phyloP scores from a whole-genome alignment of 225 moss, liverwort and hornwort species.

The Physcomitrellopsis africana region DNA sequence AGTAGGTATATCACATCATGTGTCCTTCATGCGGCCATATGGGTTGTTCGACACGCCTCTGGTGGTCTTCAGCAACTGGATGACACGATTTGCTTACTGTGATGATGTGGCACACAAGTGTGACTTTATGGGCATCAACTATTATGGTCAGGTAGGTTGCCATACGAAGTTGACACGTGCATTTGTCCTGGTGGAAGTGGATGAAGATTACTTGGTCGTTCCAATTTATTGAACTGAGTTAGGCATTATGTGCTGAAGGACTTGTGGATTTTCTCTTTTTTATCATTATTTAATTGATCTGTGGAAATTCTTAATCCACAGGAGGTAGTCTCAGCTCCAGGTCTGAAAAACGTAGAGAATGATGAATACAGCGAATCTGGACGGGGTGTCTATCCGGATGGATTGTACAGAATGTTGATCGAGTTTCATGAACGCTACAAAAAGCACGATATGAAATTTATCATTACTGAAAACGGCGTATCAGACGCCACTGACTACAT shows the following conservation, averaged over 20 bases:
- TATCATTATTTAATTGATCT: background rate
- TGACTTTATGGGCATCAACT: constrained; percentile 94
- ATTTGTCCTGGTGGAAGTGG: too few species aligned
- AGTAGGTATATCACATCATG: constrained; percentile 97
- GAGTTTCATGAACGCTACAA: constrained; percentile 77
- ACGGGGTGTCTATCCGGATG: constrained; percentile 92
- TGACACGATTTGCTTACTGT: constrained; percentile 86
- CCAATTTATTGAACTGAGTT: too few species aligned
- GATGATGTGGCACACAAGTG: constrained; percentile 79
- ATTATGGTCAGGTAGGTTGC: constrained; percentile 85
- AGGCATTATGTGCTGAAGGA: too few species aligned
- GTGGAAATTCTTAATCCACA: constrained; percentile 31
- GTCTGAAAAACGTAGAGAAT: constrained; percentile 77
- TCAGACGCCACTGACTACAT: constrained; percentile 82
- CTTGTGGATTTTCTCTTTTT: too few species aligned
- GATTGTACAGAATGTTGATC: constrained; percentile 82
- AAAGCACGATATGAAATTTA: constrained; percentile 69
- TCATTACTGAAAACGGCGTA: constrained; percentile 92
- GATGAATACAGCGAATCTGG: constrained; percentile 99
- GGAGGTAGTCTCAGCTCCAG: constrained; percentile 86
- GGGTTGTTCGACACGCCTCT: constrained; percentile 89
- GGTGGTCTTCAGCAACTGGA: constrained; percentile 58
- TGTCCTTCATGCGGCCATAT: constrained; percentile 91
- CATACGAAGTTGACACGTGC: too few species aligned
- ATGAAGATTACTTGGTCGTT: too few species aligned